A percentile compares a stretch with the other conserved stretches of the same genome.
phyloP scores from a whole-genome alignment of 73 alveolate genomes.

The Symbiodinium natans region DNA sequence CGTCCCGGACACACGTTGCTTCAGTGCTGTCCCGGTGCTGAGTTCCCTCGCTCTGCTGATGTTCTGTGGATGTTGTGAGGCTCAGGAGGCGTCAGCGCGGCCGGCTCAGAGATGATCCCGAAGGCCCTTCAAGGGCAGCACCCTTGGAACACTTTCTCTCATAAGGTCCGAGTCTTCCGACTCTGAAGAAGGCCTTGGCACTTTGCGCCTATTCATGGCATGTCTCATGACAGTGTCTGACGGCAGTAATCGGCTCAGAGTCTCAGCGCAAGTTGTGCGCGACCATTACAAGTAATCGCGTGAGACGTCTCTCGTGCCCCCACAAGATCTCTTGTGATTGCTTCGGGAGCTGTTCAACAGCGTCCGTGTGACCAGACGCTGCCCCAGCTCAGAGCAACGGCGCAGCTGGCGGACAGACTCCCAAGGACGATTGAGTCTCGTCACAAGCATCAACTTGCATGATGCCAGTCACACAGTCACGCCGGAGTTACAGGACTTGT shows the following conservation, averaged over 20 bases:
- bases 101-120: not conserved
- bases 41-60: too few relatives aligned
- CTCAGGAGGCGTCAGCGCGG: not conserved
- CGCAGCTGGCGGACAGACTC: slow-evolving; percentile 14
- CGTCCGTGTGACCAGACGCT: not conserved
- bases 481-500: not conserved
- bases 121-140: not conserved
- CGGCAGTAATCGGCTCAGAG: too few relatives aligned
- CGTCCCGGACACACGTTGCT: too few relatives aligned
- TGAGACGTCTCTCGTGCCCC: too few relatives aligned
- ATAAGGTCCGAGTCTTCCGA: slow-evolving; percentile 71
- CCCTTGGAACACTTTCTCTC: not conserved
- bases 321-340: too few relatives aligned
- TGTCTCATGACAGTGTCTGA: too few relatives aligned
- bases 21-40: too few relatives aligned
- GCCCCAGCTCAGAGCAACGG: not conserved
- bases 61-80: not conserved
- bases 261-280: too few relatives aligned
- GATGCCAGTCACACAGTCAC: too few relatives aligned
- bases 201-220: too few relatives aligned
- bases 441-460: not conserved
- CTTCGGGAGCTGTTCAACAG: too few relatives aligned
- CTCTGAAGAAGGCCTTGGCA: slow-evolving; percentile 44
- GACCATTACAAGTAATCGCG: too few relatives aligned
- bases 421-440: slow-evolving; percentile 38